A percentile compares a stretch with the other conserved stretches of the same genome.
phyloP scores from a whole-genome alignment of 345 rosid species.

The Aurinia saxatilis region DNA sequence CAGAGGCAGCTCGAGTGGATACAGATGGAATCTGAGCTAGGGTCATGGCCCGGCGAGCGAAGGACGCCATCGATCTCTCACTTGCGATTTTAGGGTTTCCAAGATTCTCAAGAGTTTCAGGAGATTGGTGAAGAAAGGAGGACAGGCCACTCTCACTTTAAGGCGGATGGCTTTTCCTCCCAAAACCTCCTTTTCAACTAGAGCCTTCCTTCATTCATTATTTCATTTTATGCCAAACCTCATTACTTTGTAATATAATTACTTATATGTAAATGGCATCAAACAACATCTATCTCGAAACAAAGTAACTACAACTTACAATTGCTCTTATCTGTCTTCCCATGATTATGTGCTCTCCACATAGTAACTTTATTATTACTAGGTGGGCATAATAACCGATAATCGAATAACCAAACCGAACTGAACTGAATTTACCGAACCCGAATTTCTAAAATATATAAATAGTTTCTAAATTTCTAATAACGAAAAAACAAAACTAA shows the following conservation, averaged over 20 bases:
- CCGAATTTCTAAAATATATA: too few species aligned
- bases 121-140: neutral
- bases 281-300: neutral
- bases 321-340: neutral
- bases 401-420: too few species aligned
- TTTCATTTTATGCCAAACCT: neutral
- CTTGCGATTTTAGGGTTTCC: conserved; percentile 24
- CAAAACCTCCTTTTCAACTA: neutral
- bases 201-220: neutral
- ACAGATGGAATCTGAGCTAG: conserved; percentile 25
- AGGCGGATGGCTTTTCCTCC: neutral
- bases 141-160: neutral
- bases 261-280: neutral
- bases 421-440: too few species aligned
- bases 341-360: neutral
- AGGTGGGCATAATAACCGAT: too few species aligned
- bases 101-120: conserved; percentile 12
- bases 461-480: too few species aligned
- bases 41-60: conserved; percentile 33
- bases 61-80: conserved; percentile 24
- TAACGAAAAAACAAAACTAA: too few species aligned
- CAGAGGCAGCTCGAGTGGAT: conserved; percentile 8
- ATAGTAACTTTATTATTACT: neutral
- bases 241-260: neutral
- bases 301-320: neutral